These are phyloP conservation scores for Hymenoscyphus occultus DNA, from an alignment of 2,329 filamentous ascomycete species.

Conservation along the genomic window DNA sequence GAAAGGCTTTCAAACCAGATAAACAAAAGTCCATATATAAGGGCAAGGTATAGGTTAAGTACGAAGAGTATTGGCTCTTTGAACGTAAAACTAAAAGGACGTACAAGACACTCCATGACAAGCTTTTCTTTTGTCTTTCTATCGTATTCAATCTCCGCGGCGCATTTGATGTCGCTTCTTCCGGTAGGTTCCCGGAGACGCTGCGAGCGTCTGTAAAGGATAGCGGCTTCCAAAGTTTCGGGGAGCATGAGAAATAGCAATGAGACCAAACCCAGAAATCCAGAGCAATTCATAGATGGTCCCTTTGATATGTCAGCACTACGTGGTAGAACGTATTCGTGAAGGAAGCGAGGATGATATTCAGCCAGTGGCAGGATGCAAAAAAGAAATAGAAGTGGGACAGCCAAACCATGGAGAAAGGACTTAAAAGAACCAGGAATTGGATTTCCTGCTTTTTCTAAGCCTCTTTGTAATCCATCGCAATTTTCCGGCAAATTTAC, in stretches of 20 bases:
- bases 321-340: not conserved
- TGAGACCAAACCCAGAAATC: constrained; percentile 53
- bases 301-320: constrained; percentile 35
- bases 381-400: too few relatives aligned
- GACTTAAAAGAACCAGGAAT: too few relatives aligned
- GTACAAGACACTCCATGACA: constrained; percentile 53
- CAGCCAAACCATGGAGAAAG: too few relatives aligned
- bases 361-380: too few relatives aligned
- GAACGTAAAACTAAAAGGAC: constrained; percentile 56
- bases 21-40: constrained; percentile 61
- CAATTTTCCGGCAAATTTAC: not conserved
- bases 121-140: constrained; percentile 45
- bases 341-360: not conserved
- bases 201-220: constrained; percentile 55
- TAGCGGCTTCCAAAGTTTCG: constrained; percentile 56
- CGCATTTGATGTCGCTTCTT: constrained; percentile 50
- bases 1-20: constrained; percentile 62
- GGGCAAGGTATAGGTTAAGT: constrained; percentile 57
- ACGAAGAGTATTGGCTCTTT: constrained; percentile 61
- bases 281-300: constrained; percentile 60
- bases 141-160: constrained; percentile 53
- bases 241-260: constrained; percentile 61
- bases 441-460: too few relatives aligned
- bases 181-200: constrained; percentile 57
- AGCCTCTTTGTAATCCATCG: not conserved